Evolutionary conservation across 495 filamentous ascomycete species (phyloP).

Genomic region (Hypoxylon subgilvum): DNA sequence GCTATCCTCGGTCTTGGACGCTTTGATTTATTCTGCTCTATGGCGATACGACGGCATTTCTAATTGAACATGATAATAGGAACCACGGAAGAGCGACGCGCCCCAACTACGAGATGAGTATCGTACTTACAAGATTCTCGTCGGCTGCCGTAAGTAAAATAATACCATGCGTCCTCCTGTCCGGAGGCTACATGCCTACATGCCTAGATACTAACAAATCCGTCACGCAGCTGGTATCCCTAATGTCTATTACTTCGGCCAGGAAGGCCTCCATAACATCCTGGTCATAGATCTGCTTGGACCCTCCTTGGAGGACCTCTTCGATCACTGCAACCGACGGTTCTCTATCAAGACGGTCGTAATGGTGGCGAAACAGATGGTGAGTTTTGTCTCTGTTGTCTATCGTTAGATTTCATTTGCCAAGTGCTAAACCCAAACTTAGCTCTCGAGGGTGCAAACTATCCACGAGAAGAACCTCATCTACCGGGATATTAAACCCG

Average conservation of each 20-base stretch:
- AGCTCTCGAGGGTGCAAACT: slow-evolving; percentile 97
- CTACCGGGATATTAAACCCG: slow-evolving; percentile 98
- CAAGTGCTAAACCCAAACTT: slow-evolving; percentile 17
- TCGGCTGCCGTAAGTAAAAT: slow-evolving; percentile 89
- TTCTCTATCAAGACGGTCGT: slow-evolving; percentile 98
- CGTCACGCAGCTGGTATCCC: slow-evolving; percentile 84
- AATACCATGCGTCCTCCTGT: not conserved
- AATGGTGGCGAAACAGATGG: slow-evolving; percentile 99
- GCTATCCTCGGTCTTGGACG: slow-evolving; percentile 1
- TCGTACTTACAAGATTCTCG: slow-evolving; percentile 98
- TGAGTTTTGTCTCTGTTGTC: slow-evolving; percentile 68
- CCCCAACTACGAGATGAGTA: slow-evolving; percentile 99
- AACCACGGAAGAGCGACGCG: slow-evolving; percentile 98
- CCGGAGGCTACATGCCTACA: no score
- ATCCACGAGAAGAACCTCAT: slow-evolving; percentile 99
- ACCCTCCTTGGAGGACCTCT: slow-evolving; percentile 94
- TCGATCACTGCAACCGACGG: slow-evolving; percentile 94
- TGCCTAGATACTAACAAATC: slow-evolving; percentile 29
- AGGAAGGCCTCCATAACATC: slow-evolving; percentile 99
- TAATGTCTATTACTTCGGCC: slow-evolving; percentile 99
- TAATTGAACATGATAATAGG: slow-evolving; percentile 56
- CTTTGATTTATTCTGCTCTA: not conserved
- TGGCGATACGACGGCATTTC: not conserved
- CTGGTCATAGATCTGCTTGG: slow-evolving; percentile 97
- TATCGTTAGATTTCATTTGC: not conserved